These are phyloP conservation scores for Ophiostoma angusticollis DNA, from an alignment of 2,329 filamentous ascomycete genomes.

Conservation along the genomic window DNA sequence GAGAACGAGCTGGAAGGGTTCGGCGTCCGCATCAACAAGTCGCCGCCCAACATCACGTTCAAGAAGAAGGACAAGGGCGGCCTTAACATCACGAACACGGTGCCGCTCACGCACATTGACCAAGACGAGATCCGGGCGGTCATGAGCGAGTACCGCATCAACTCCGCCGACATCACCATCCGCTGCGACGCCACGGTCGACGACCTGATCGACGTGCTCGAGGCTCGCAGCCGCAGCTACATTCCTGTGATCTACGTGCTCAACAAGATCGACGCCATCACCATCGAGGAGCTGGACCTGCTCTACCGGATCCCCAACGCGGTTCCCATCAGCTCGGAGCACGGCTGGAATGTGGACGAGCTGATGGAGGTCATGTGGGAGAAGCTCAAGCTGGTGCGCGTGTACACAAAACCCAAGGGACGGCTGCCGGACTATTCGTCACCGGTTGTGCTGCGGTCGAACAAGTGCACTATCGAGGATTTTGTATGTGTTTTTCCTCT, in stretches of 20 bases:
- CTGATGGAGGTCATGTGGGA: constrained; percentile 96
- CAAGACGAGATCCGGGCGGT: constrained; percentile 96
- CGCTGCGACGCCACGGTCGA: constrained; percentile 96
- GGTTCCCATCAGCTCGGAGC: constrained; percentile 92
- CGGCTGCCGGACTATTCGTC: constrained; percentile 82
- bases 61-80: constrained; percentile 99
- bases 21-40: constrained; percentile 94
- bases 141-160: constrained; percentile 93
- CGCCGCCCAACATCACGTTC: constrained; percentile 96
- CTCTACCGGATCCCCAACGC: constrained; percentile 95
- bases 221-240: constrained; percentile 88
- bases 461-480: constrained; percentile 82
- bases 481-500: constrained; percentile 53
- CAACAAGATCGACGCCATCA: constrained; percentile 98
- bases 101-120: constrained; percentile 83
- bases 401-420: constrained; percentile 98
- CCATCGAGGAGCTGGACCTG: constrained; percentile 91
- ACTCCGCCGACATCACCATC: constrained; percentile 93
- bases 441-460: constrained; percentile 77
- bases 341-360: constrained; percentile 97
- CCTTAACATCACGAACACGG: constrained; percentile 88
- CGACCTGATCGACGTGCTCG: constrained; percentile 89
- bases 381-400: constrained; percentile 76
- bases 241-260: constrained; percentile 98
- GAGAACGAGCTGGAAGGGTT: constrained; percentile 94